Conservation (phyloP, 2,329 filamentous ascomycete genomes). For the Byssothecium circinans region DNA sequence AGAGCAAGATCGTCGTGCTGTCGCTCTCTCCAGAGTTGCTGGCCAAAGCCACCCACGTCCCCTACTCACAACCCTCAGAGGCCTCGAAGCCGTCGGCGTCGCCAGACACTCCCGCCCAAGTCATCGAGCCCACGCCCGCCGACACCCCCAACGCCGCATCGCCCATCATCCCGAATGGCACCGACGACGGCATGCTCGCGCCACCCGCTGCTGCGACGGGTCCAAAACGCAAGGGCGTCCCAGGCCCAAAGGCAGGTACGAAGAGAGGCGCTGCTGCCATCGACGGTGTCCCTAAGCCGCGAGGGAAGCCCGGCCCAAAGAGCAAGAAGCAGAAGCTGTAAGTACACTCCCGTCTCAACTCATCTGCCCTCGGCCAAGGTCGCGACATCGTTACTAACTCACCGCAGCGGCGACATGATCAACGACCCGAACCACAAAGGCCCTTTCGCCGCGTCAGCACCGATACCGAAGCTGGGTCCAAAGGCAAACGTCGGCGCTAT, state of each 20-base stretch:
- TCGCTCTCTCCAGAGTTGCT: conserved; percentile 36
- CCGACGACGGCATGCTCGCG: conserved; percentile 45
- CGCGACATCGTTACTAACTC: conserved; percentile 26
- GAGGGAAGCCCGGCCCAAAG: conserved; percentile 91
- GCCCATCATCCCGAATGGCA: conserved; percentile 32
- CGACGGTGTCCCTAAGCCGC: conserved; percentile 68
- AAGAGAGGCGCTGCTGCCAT: conserved; percentile 59
- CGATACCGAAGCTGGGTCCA: conserved; percentile 82
- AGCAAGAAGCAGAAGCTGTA: conserved; percentile 88
- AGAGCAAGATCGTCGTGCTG: conserved; percentile 38
- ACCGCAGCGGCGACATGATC: conserved; percentile 53
- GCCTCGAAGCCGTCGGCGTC: conserved; percentile 44
- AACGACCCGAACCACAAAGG: conserved; percentile 45
- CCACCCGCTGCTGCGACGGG: conserved; percentile 55
- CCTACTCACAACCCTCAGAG: conserved; percentile 25
- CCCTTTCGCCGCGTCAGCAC: conserved; percentile 46
- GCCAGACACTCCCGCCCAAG: conserved; percentile 38
- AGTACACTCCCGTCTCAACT: conserved; percentile 47
- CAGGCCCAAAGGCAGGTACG: conserved; percentile 66
- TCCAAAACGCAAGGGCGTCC: conserved; percentile 74
- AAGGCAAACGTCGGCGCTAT: conserved; percentile 97
- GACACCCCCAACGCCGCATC: conserved; percentile 48
- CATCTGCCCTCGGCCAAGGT: neutral
- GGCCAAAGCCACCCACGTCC: conserved; percentile 31
- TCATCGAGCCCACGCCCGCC: conserved; percentile 40